Conservation (phyloP, 2,329 filamentous ascomycete species). For the Blastomyces emzantsi region DNA sequence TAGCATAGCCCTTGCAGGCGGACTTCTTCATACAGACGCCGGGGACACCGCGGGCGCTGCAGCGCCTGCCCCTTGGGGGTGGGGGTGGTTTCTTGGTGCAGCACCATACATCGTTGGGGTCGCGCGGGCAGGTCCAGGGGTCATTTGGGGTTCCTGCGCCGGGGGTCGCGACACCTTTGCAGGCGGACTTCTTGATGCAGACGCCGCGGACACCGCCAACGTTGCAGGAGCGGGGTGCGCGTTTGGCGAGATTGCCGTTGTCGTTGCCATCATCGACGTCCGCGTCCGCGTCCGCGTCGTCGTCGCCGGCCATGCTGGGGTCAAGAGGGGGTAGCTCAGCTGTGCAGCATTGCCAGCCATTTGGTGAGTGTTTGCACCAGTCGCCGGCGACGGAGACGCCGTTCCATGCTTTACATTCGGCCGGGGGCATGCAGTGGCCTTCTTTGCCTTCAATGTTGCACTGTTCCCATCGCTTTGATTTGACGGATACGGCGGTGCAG, state of each 20-base stretch:
- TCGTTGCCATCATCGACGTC: neutral
- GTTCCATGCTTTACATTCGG: constrained; percentile 1
- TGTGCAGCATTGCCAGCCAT: constrained; percentile 5
- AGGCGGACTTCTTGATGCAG: constrained; percentile 4
- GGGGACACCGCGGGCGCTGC: neutral
- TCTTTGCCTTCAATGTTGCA: neutral
- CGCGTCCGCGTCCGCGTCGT: neutral
- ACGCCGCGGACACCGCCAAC: neutral
- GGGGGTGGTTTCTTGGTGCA: neutral
- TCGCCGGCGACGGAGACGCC: constrained; percentile 1
- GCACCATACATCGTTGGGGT: constrained; percentile 1
- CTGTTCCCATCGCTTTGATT: neutral
- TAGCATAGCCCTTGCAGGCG: neutral
- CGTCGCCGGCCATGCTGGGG: neutral
- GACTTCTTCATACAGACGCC: constrained; percentile 4
- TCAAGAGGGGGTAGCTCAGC: neutral
- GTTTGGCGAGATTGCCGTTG: neutral
- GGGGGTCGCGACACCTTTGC: neutral
- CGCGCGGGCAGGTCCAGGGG: neutral
- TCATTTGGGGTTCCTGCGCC: neutral
- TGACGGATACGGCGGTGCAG: constrained; percentile 3
- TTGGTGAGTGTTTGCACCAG: neutral
- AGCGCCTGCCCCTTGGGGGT: neutral
- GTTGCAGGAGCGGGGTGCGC: neutral
- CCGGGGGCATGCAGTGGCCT: neutral